Conservation (phyloP, 306 rosid genomes). For the Fagus sylvatica region DNA sequence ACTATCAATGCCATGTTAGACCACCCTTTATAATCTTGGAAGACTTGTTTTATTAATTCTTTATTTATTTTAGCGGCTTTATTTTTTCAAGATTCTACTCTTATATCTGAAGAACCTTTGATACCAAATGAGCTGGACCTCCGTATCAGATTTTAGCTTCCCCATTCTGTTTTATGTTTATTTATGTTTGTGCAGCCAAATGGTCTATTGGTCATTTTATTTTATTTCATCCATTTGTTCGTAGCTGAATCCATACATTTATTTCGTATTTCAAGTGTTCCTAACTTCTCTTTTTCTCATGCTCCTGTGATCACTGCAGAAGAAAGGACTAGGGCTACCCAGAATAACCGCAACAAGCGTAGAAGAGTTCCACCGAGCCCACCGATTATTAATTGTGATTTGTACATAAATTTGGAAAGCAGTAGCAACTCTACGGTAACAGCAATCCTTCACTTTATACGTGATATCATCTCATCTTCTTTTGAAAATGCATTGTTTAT, state of each 20-base stretch:
- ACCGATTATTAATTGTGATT: constrained; percentile 49
- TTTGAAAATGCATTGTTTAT: not conserved
- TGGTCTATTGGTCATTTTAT: not conserved
- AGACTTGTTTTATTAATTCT: not conserved
- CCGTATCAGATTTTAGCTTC: not conserved
- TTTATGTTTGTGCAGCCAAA: not conserved
- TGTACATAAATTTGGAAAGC: constrained; percentile 70
- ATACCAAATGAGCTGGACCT: not conserved
- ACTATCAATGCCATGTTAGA: not conserved
- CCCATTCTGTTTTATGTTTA: not conserved
- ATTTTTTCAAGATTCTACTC: not conserved
- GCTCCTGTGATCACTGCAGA: constrained; percentile 43
- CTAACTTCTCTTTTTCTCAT: constrained; percentile 14
- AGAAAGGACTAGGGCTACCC: constrained; percentile 40
- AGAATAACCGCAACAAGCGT: constrained; percentile 46
- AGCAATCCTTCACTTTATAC: not conserved
- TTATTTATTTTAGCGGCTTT: not conserved
- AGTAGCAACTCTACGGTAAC: constrained; percentile 68
- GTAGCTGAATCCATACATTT: constrained; percentile 3
- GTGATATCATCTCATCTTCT: constrained; percentile 15
- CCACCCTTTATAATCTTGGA: not conserved
- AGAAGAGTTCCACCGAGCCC: constrained; percentile 49
- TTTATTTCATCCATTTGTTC: not conserved
- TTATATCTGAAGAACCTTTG: not conserved
- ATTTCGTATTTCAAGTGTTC: constrained; percentile 1